Evolutionary conservation across 768 basidiomycete species (phyloP).

Genomic region (Phaeolepiota aurea): DNA sequence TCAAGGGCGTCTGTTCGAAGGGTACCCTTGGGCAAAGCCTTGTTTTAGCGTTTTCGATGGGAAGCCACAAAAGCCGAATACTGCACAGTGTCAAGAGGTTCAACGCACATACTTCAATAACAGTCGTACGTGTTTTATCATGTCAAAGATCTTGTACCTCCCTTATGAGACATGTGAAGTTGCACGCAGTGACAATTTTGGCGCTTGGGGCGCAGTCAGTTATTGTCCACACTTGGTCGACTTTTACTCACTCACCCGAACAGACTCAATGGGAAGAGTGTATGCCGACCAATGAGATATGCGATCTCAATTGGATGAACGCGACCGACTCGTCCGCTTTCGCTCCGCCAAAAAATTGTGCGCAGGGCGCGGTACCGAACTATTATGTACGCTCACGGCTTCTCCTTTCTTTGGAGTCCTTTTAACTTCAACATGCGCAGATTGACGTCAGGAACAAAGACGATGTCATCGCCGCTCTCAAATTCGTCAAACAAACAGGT

Average conservation of each 20-base stretch:
- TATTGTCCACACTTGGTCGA: not conserved
- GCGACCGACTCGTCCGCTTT: slow-evolving; percentile 8
- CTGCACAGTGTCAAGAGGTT: slow-evolving; percentile 7
- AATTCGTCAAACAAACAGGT: slow-evolving; percentile 11
- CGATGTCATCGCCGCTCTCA: slow-evolving; percentile 14
- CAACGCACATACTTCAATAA: slow-evolving; percentile 13
- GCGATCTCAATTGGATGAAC: slow-evolving; percentile 12
- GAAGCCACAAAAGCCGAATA: slow-evolving; percentile 4
- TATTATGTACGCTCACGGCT: slow-evolving; percentile 9
- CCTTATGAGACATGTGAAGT: slow-evolving; percentile 1
- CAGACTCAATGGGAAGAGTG: slow-evolving; percentile 14
- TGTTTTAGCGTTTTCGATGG: slow-evolving; percentile 14
- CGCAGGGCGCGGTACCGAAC: slow-evolving; percentile 11
- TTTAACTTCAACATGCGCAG: slow-evolving; percentile 7
- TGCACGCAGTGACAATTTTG: slow-evolving; percentile 6
- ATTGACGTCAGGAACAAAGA: slow-evolving; percentile 12
- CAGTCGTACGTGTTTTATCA: not conserved
- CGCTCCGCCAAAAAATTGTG: slow-evolving; percentile 8
- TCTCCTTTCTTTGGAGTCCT: not conserved
- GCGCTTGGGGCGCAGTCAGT: slow-evolving; percentile 8
- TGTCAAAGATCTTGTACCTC: no score
- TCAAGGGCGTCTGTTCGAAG: slow-evolving; percentile 10
- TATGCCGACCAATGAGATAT: slow-evolving; percentile 11
- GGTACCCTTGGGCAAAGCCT: slow-evolving; percentile 12
- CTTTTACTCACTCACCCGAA: not conserved